Percentiles rank a stretch among this genome's conserved stretches.
phyloP scores from a whole-genome alignment of 1,139 yeast species.

The Hansenula anomala region DNA sequence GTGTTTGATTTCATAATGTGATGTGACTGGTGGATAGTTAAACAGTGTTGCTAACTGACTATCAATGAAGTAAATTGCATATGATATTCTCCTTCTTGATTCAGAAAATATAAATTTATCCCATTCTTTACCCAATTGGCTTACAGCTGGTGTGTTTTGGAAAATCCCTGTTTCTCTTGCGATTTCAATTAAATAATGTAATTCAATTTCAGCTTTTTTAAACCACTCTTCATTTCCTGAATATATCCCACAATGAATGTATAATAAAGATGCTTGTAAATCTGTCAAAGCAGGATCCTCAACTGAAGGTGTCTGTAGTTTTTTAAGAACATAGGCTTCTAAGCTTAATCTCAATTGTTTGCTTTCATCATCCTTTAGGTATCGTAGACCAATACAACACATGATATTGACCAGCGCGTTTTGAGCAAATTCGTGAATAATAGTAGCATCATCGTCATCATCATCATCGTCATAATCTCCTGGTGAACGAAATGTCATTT shows the following conservation, averaged over 20 bases:
- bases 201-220: background rate
- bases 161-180: background rate
- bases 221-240: background rate
- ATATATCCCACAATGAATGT: background rate
- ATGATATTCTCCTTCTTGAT: constrained; percentile 3
- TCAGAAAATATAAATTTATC: background rate
- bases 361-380: background rate
- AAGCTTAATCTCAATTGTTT: background rate
- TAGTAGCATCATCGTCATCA: no score
- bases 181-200: background rate
- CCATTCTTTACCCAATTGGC: constrained; percentile 1
- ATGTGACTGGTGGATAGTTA: constrained; percentile 2
- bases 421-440: background rate
- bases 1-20: constrained; percentile 4
- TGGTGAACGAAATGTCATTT: background rate
- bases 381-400: constrained; percentile 1
- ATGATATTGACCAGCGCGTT: background rate
- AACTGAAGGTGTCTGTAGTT: background rate
- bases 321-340: no score
- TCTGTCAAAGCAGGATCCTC: background rate
- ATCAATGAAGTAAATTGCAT: constrained; percentile 2
- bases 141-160: background rate
- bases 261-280: background rate
- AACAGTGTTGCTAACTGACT: constrained; percentile 1
- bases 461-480: no score